These are phyloP conservation scores for Metschnikowia arizonensis DNA, from an alignment of 805 yeast species.

Conservation along the genomic window DNA sequence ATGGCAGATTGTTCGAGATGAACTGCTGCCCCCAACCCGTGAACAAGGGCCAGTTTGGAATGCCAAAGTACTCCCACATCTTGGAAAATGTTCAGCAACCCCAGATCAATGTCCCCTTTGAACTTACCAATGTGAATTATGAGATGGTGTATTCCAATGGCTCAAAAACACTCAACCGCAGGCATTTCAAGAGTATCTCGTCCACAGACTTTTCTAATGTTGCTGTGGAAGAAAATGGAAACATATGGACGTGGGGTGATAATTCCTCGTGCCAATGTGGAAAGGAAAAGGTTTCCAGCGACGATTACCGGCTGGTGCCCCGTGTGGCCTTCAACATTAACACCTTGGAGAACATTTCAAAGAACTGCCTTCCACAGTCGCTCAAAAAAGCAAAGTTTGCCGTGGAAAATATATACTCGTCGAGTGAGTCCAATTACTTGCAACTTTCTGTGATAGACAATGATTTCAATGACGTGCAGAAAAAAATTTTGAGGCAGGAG, in stretches of 20 bases:
- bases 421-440: slow-evolving; percentile 52
- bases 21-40: slow-evolving; percentile 41
- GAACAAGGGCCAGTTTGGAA: slow-evolving; percentile 76
- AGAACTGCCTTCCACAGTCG: slow-evolving; percentile 13
- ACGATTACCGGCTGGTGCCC: slow-evolving; percentile 72
- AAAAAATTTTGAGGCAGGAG: slow-evolving; percentile 10
- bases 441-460: slow-evolving; percentile 22
- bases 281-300: slow-evolving; percentile 56
- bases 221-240: slow-evolving; percentile 63
- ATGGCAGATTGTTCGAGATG: slow-evolving; percentile 59
- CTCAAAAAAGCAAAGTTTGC: slow-evolving; percentile 10
- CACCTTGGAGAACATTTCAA: slow-evolving; percentile 32
- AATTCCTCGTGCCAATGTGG: slow-evolving; percentile 86
- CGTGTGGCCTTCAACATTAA: slow-evolving; percentile 32
- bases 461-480: slow-evolving; percentile 11
- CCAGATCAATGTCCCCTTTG: slow-evolving; percentile 30
- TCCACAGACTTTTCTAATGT: slow-evolving; percentile 72
- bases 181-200: slow-evolving; percentile 57
- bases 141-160: slow-evolving; percentile 25
- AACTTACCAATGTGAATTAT: slow-evolving; percentile 55
- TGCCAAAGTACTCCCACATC: slow-evolving; percentile 68
- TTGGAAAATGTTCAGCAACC: slow-evolving; percentile 46
- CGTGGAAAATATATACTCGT: slow-evolving; percentile 58
- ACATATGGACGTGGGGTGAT: slow-evolving; percentile 81
- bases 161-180: slow-evolving; percentile 27